These are phyloP conservation scores for Exserohilum turcica DNA, from an alignment of 2,329 filamentous ascomycete species.

Conservation along the genomic window DNA sequence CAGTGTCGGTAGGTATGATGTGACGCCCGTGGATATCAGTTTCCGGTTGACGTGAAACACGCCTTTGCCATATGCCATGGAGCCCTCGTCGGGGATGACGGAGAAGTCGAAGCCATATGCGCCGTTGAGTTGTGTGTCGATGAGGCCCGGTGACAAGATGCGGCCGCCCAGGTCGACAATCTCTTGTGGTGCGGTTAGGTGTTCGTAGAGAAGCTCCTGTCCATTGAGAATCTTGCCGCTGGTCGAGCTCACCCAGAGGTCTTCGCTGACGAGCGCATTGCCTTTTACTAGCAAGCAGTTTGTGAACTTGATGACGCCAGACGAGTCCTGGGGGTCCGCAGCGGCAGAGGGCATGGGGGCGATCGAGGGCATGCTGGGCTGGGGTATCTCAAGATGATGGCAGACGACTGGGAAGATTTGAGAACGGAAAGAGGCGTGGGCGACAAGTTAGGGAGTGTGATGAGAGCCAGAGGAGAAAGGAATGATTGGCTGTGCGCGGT, in stretches of 20 bases:
- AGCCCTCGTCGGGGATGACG: conserved; percentile 66
- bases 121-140: conserved; percentile 91
- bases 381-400: background rate
- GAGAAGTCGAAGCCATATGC: conserved; percentile 94
- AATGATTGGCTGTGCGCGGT: conserved; percentile 23
- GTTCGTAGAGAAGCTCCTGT: conserved; percentile 69
- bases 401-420: conserved; percentile 1
- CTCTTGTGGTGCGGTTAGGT: conserved; percentile 70
- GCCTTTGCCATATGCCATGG: conserved; percentile 70
- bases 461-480: conserved; percentile 26
- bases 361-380: conserved; percentile 48
- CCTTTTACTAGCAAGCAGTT: conserved; percentile 80
- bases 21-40: conserved; percentile 80
- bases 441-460: conserved; percentile 1
- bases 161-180: conserved; percentile 80
- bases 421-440: conserved; percentile 9
- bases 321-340: conserved; percentile 33
- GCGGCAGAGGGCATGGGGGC: conserved; percentile 41
- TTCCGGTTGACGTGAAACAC: conserved; percentile 72
- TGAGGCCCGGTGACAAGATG: conserved; percentile 83
- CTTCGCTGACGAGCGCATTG: conserved; percentile 70
- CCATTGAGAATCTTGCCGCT: conserved; percentile 82
- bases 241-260: conserved; percentile 85
- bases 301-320: conserved; percentile 79
- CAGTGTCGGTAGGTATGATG: conserved; percentile 83